Conservation (phyloP, 768 basidiomycete genomes). For the Rickenella mellea region DNA sequence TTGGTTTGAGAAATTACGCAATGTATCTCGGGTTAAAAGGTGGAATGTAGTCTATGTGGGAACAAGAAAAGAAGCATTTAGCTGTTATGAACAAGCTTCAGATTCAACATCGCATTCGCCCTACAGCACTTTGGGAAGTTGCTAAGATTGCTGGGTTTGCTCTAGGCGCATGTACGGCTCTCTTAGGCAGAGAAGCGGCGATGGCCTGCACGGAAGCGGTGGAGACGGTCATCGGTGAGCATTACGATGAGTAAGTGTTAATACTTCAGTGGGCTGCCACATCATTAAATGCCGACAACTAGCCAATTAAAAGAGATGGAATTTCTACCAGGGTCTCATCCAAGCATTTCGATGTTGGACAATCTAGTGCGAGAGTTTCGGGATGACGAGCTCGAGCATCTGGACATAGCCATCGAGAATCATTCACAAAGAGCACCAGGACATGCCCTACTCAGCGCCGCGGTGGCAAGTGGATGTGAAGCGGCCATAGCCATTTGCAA, state of each 20-base stretch:
- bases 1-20: constrained; percentile 20
- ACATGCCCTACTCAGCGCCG: constrained; percentile 79
- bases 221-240: constrained; percentile 95
- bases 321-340: constrained; percentile 52
- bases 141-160: constrained; percentile 86
- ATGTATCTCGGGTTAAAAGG: constrained; percentile 4
- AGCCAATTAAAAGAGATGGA: constrained; percentile 81
- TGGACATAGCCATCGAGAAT: constrained; percentile 84
- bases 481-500: constrained; percentile 87
- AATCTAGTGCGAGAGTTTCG: constrained; percentile 75
- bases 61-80: constrained; percentile 90
- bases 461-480: constrained; percentile 81
- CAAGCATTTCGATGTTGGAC: constrained; percentile 67
- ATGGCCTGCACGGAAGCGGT: constrained; percentile 99
- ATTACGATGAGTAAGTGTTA: constrained; percentile 88
- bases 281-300: constrained; percentile 5
- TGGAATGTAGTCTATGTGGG: constrained; percentile 81
- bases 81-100: constrained; percentile 79
- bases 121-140: constrained; percentile 73
- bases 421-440: constrained; percentile 85
- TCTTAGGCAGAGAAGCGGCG: constrained; percentile 86
- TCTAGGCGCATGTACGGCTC: constrained; percentile 74
- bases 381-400: constrained; percentile 91
- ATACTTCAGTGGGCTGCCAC: not conserved
- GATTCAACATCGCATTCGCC: constrained; percentile 73